Conservation (phyloP, 139 green algal genomes). For the Zygnema circumcarinatum region DNA sequence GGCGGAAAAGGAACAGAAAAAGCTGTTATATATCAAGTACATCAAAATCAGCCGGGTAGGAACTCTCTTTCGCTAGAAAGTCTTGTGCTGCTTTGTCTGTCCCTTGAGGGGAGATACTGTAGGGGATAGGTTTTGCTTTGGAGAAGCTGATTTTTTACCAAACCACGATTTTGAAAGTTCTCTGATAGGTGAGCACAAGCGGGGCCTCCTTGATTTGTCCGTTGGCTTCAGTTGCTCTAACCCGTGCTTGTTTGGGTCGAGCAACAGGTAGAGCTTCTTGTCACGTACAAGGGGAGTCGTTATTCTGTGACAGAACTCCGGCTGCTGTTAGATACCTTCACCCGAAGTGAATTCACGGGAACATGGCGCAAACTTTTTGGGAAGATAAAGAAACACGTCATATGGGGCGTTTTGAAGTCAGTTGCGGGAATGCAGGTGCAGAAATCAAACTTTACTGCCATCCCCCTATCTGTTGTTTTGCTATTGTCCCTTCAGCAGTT, state of each 20-base stretch:
- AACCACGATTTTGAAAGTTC: not conserved
- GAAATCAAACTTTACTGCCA: not conserved
- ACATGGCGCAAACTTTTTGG: conserved; percentile 41
- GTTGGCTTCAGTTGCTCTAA: not conserved
- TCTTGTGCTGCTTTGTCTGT: no score
- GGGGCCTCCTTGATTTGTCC: not conserved
- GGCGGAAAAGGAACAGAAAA: no score
- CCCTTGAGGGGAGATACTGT: no score
- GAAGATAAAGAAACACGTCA: conserved; percentile 37
- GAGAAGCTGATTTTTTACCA: not conserved
- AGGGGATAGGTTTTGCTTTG: no score
- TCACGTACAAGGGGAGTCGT: conserved; percentile 29
- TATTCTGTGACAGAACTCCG: conserved; percentile 29
- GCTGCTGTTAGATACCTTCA: conserved; percentile 37
- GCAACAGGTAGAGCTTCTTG: conserved; percentile 54
- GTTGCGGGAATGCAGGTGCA: conserved; percentile 46
- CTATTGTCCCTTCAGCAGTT: not conserved
- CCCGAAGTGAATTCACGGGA: conserved; percentile 26
- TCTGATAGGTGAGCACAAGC: not conserved
- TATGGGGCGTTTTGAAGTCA: conserved; percentile 53
- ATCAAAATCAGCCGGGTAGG: conserved; percentile 41
- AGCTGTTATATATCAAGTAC: conserved; percentile 30
- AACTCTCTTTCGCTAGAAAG: no score
- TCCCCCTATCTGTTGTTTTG: not conserved
- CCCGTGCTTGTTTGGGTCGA: not conserved